Conservation (phyloP, 73 alveolate genomes). For the Paramecium sonneborni region DNA sequence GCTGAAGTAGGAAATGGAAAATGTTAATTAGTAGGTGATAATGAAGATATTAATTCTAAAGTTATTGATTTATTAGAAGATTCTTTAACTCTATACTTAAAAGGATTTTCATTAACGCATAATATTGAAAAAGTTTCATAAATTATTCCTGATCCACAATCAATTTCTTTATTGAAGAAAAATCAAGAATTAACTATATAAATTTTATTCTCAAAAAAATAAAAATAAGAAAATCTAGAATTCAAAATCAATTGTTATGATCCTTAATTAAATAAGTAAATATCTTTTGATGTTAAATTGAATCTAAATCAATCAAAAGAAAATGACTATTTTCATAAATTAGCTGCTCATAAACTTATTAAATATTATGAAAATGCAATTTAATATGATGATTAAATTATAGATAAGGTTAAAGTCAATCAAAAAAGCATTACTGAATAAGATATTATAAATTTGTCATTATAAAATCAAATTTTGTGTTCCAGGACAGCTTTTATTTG, state of each 20-base stretch:
- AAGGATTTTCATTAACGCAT: not conserved
- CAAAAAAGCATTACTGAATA: not conserved
- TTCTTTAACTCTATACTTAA: conserved; percentile 63
- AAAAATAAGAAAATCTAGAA: not conserved
- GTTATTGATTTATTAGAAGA: conserved; percentile 69
- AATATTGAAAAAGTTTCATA: not conserved
- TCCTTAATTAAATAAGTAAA: not conserved
- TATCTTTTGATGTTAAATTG: not conserved
- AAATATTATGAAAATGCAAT: not conserved
- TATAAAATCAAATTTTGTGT: not conserved
- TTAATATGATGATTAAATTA: not conserved
- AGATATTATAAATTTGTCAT: not conserved
- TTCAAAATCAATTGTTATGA: not conserved
- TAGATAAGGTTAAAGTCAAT: not conserved
- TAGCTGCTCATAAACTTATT: not conserved
- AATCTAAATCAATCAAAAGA: not conserved
- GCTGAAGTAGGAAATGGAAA: conserved; percentile 81
- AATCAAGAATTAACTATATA: not conserved
- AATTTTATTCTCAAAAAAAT: not conserved
- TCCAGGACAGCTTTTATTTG: not conserved
- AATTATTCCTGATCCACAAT: not conserved
- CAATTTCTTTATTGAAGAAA: not conserved
- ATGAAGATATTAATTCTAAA: conserved; percentile 58
- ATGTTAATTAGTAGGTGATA: conserved; percentile 61
- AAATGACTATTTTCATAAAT: not conserved